Conservation (phyloP, 345 rosid genomes). For the Acer campestre region DNA sequence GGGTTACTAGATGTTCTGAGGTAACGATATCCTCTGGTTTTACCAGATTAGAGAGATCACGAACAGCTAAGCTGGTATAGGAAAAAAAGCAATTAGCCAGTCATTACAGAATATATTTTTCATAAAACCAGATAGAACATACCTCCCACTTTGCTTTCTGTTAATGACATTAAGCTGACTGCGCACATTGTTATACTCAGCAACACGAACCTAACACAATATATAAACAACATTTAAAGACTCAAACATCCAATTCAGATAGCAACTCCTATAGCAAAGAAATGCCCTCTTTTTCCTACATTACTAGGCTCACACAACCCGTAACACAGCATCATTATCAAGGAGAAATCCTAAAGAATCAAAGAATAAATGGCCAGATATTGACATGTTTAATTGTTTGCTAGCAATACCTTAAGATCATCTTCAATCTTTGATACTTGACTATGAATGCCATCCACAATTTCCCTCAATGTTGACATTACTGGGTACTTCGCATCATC, state of each 20-base stretch:
- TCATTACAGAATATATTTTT: slow-evolving; percentile 1
- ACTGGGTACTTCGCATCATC: slow-evolving; percentile 97
- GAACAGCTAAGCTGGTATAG: slow-evolving; percentile 91
- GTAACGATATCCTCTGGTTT: slow-evolving; percentile 82
- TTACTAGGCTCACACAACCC: background rate
- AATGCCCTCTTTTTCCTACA: background rate
- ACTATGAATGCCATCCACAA: slow-evolving; percentile 75
- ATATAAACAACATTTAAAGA: slow-evolving; percentile 16
- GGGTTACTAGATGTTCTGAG: slow-evolving; percentile 87
- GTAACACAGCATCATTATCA: background rate
- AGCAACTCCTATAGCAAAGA: background rate
- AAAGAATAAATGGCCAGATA: background rate
- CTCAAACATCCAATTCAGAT: slow-evolving; percentile 14
- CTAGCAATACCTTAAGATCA: slow-evolving; percentile 86
- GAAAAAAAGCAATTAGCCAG: slow-evolving; percentile 23
- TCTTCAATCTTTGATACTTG: slow-evolving; percentile 94
- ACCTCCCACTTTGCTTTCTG: slow-evolving; percentile 99
- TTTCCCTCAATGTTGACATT: slow-evolving; percentile 89
- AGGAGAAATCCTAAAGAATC: background rate
- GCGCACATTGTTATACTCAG: slow-evolving; percentile 91
- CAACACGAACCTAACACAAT: slow-evolving; percentile 81
- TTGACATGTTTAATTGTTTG: background rate
- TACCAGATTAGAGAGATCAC: slow-evolving; percentile 93
- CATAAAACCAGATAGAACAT: slow-evolving; percentile 5
- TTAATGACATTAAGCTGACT: slow-evolving; percentile 95